Evolutionary conservation across 495 filamentous ascomycete genomes (phyloP).

Genomic region (Aspergillus ostianus): DNA sequence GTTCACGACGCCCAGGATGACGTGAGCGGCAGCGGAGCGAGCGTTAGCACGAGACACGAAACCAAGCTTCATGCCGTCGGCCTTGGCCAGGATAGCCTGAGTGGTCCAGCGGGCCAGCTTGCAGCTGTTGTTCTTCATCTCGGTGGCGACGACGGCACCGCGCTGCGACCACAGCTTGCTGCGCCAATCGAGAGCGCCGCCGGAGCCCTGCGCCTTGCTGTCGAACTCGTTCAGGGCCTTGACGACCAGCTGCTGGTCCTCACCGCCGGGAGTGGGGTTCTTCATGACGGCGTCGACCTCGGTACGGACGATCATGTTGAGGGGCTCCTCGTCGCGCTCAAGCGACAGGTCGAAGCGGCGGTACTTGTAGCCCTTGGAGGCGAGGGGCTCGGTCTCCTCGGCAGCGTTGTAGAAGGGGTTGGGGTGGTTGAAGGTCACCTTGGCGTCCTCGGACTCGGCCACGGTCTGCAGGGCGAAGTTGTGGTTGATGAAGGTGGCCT

Average conservation of each 20-base stretch:
- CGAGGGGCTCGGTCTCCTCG: conserved; percentile 88
- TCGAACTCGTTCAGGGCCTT: conserved; percentile 99
- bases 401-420: conserved; percentile 97
- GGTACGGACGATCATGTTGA: conserved; percentile 90
- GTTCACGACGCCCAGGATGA: conserved; percentile 91
- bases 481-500: conserved; percentile 99
- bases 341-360: conserved; percentile 91
- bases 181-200: conserved; percentile 93
- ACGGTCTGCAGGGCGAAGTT: conserved; percentile 96
- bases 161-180: conserved; percentile 88
- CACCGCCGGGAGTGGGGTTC: conserved; percentile 74
- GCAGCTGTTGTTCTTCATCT: conserved; percentile 99
- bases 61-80: conserved; percentile 97
- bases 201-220: conserved; percentile 90
- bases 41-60: conserved; percentile 94
- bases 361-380: conserved; percentile 97
- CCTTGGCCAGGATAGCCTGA: conserved; percentile 91
- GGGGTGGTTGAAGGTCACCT: conserved; percentile 77
- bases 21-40: conserved; percentile 83
- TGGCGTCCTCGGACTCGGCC: conserved; percentile 69
- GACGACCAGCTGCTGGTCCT: conserved; percentile 85
- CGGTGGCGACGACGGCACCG: conserved; percentile 96
- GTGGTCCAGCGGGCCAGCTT: conserved; percentile 97
- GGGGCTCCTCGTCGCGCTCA: conserved; percentile 84
- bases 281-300: conserved; percentile 95